These are phyloP conservation scores for Wallacemonas collosoma DNA, from an alignment of 208 protist genomes.

Conservation along the genomic window DNA sequence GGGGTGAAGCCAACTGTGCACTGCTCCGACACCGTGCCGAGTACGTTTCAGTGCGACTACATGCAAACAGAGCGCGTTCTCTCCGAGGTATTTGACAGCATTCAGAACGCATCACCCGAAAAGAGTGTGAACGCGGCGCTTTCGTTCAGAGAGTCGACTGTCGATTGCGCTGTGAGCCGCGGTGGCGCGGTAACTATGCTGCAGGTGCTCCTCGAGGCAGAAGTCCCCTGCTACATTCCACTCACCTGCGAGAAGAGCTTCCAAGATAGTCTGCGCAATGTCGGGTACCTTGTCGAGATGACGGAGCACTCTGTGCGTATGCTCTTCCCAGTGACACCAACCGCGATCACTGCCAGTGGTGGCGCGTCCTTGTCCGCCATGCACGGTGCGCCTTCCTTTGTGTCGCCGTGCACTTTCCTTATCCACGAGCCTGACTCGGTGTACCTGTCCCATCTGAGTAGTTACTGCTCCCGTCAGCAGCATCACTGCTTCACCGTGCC, in stretches of 20 bases:
- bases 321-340: slow-evolving; percentile 21
- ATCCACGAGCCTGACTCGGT: slow-evolving; percentile 40
- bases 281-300: slow-evolving; percentile 23
- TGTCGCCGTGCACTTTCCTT: slow-evolving; percentile 28
- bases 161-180: background rate
- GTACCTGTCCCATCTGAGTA: slow-evolving; percentile 25
- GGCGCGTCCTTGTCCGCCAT: background rate
- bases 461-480: slow-evolving; percentile 25
- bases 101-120: background rate
- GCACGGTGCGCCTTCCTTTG: background rate
- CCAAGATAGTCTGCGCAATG: slow-evolving; percentile 4
- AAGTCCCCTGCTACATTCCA: background rate
- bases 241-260: background rate
- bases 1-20: slow-evolving; percentile 3
- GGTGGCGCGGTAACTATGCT: slow-evolving; percentile 6
- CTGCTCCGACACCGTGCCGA: slow-evolving; percentile 8
- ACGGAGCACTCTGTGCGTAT: slow-evolving; percentile 13
- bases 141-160: background rate
- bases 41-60: slow-evolving; percentile 26
- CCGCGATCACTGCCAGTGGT: slow-evolving; percentile 8
- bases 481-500: slow-evolving; percentile 25
- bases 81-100: slow-evolving; percentile 10
- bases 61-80: slow-evolving; percentile 20
- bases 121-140: background rate
- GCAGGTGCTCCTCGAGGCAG: slow-evolving; percentile 1